A percentile compares a stretch with the other conserved stretches of the same genome.
phyloP scores from a whole-genome alignment of 2,329 filamentous ascomycete species.

The Neonectria punicea region DNA sequence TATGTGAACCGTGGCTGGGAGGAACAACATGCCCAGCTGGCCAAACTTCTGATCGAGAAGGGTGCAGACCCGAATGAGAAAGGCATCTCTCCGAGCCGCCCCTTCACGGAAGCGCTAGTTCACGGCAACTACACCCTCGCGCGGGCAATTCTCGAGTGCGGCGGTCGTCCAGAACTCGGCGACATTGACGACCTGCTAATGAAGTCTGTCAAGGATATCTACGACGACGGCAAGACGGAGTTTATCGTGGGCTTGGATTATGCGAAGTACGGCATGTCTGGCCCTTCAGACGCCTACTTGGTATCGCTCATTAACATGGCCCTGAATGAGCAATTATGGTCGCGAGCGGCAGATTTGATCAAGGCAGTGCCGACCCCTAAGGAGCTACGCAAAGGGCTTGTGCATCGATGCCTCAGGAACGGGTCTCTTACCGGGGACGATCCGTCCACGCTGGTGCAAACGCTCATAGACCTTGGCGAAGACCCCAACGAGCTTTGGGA shows the following conservation, averaged over 20 bases:
- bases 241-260: conserved; percentile 39
- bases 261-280: conserved; percentile 35
- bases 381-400: conserved; percentile 35
- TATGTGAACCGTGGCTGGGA: conserved; percentile 40
- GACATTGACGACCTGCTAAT: conserved; percentile 36
- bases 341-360: conserved; percentile 41
- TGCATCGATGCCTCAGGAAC: conserved; percentile 37
- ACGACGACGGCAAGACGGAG: conserved; percentile 41
- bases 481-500: conserved; percentile 41
- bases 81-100: conserved; percentile 30
- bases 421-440: conserved; percentile 38
- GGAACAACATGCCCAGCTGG: conserved; percentile 39
- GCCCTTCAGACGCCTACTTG: conserved; percentile 38
- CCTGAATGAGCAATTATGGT: conserved; percentile 38
- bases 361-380: conserved; percentile 36
- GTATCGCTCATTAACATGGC: conserved; percentile 34
- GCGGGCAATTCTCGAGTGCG: conserved; percentile 37
- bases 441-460: conserved; percentile 39
- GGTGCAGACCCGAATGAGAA: conserved; percentile 43
- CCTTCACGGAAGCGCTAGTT: conserved; percentile 39
- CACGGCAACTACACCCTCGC: conserved; percentile 39
- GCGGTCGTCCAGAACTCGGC: conserved; percentile 37
- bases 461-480: conserved; percentile 39
- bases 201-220: conserved; percentile 36
- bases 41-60: conserved; percentile 39